Evolutionary conservation across 257 asterid species (phyloP), one percentile per base, ranked within the genome.

Genomic region (Leptodermis oblonga): DNA sequence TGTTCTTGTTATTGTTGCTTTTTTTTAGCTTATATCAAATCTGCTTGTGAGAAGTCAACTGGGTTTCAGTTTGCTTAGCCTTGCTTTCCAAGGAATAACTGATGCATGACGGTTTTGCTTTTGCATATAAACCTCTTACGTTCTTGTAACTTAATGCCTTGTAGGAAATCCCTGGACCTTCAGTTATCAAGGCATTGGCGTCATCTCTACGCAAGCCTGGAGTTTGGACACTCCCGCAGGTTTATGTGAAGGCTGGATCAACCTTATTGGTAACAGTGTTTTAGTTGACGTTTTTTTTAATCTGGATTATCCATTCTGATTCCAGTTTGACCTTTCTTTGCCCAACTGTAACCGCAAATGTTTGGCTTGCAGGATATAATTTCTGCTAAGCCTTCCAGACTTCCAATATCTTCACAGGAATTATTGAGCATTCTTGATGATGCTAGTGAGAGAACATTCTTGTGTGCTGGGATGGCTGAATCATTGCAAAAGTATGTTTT

Each of bases 381-480:
- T 77, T 89, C 89, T 62, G 92, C 83, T 39, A 82, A 81, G 76
- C 84, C 86, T 68, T 75, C 94, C 73, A 78, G 85, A 79, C 78
- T 78, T 70, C 91, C 92, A 30, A 82, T 86, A 70, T 80, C 96
- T 76, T 86, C 99, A 4, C 74, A 68, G 36, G 99, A 95, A 53
- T 74, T 95, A 75, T 89, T 95, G 71, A 76, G 85, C 70, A 74
- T 88, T 81, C 98, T 95, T 81, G 99, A 95, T 81, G 90, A 83
- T 80, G 97, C 98, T 71, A 88, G 98, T 74, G 99, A 95, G 84
- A 80, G 86, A 65, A 89, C 99, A 66, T 92, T 95, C 81, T 78
- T 94, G 70, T 85, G 95, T 82, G 97, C 90, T 51, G 99, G 99
- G 39, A 85, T 92, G 33, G 95, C 97, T 48, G 96, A 92, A 66